phyloP scores from a whole-genome alignment of 2,329 filamentous ascomycete species.

The Karstenula rhodostoma region DNA sequence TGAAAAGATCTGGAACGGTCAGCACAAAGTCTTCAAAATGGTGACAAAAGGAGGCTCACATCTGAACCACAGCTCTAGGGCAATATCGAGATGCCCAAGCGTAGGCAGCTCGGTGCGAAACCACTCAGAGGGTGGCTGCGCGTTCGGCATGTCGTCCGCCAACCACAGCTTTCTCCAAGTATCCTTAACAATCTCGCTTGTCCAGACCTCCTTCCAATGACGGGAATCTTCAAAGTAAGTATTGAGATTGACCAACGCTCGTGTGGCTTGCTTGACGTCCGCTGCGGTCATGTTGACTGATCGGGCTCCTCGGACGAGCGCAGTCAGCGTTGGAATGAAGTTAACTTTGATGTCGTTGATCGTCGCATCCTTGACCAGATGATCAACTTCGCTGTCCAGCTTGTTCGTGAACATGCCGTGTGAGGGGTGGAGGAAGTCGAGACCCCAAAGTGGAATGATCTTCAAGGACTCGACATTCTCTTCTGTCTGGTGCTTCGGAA shows the following conservation, averaged over 20 bases:
- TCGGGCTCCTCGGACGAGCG: slow-evolving; percentile 51
- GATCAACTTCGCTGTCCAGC: slow-evolving; percentile 50
- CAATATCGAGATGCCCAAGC: slow-evolving; percentile 56
- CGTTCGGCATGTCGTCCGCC: slow-evolving; percentile 54
- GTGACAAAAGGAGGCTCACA: slow-evolving; percentile 35
- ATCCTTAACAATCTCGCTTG: slow-evolving; percentile 56
- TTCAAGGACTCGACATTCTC: slow-evolving; percentile 54
- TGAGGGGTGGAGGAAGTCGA: slow-evolving; percentile 52
- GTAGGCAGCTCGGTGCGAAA: slow-evolving; percentile 57
- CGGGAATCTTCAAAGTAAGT: slow-evolving; percentile 55
- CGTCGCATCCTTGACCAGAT: slow-evolving; percentile 45
- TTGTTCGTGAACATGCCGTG: slow-evolving; percentile 55
- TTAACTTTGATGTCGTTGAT: slow-evolving; percentile 50
- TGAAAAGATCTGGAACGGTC: slow-evolving; percentile 55
- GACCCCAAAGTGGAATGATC: slow-evolving; percentile 53
- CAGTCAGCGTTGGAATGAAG: slow-evolving; percentile 52
- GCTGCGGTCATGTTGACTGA: slow-evolving; percentile 48
- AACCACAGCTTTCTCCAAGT: slow-evolving; percentile 58
- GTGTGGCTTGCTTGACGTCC: slow-evolving; percentile 52
- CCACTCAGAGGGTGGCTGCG: slow-evolving; percentile 53
- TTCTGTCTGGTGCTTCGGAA: slow-evolving; percentile 54
- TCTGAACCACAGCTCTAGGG: slow-evolving; percentile 57
- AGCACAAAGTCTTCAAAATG: slow-evolving; percentile 7
- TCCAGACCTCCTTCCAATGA: slow-evolving; percentile 59
- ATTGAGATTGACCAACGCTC: slow-evolving; percentile 53